A percentile compares a stretch with the other conserved stretches of the same genome.
Conservation (phyloP, 345 rosid species). For the Isatis tinctoria region DNA sequence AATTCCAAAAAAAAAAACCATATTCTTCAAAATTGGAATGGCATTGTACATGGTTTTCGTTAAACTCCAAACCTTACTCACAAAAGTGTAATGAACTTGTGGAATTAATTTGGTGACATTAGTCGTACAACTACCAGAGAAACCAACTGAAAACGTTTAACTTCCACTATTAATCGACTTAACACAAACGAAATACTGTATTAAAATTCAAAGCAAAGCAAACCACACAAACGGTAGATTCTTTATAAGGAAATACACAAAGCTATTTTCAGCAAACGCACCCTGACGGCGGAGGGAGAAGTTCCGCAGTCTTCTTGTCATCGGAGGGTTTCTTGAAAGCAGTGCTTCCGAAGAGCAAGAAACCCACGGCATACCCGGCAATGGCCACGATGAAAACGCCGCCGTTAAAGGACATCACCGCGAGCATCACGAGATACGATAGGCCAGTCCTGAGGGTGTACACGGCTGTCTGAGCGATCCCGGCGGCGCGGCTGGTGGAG, state of each 20-base stretch:
- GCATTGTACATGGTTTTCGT: neutral
- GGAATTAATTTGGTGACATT: neutral
- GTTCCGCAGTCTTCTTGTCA: constrained; percentile 35
- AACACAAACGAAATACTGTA: neutral
- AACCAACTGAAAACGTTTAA: neutral
- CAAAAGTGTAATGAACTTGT: neutral
- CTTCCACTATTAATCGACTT: neutral
- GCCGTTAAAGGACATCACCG: constrained; percentile 82
- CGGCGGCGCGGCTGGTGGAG: constrained; percentile 31
- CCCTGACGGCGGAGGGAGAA: constrained; percentile 34
- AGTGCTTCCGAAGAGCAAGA: constrained; percentile 54
- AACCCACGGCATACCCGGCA: constrained; percentile 63
- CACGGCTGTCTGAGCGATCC: constrained; percentile 46
- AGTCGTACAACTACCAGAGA: neutral
- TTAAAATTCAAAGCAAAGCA: neutral
- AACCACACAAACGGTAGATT: neutral
- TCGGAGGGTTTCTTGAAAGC: constrained; percentile 32
- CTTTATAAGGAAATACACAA: neutral
- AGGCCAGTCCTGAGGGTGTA: constrained; percentile 53
- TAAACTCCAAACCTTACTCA: neutral
- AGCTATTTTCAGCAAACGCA: constrained; percentile 15
- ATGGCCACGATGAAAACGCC: constrained; percentile 73
- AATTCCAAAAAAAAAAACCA: neutral
- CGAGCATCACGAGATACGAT: constrained; percentile 67
- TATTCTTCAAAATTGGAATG: neutral